phyloP scores from a whole-genome alignment of 2,329 filamentous ascomycete species.

The Aspergillus awamori region DNA sequence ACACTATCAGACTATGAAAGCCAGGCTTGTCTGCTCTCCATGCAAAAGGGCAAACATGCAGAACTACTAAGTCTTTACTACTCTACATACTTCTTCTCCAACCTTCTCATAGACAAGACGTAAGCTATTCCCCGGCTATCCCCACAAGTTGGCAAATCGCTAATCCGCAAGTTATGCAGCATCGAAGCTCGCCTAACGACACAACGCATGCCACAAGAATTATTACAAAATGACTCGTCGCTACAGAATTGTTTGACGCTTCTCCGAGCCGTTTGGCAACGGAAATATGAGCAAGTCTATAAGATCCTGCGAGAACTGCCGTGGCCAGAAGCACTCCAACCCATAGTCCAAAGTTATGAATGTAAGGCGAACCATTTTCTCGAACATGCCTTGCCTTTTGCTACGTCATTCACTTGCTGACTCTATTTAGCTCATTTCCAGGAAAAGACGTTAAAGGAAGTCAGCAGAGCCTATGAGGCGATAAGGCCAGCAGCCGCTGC shows the following conservation, averaged over 20 bases:
- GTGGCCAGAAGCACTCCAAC: slow-evolving; percentile 39
- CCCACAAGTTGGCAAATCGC: background rate
- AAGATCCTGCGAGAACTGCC: slow-evolving; percentile 34
- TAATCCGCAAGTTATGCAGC: slow-evolving; percentile 26
- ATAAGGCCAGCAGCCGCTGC: slow-evolving; percentile 42
- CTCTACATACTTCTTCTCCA: slow-evolving; percentile 43
- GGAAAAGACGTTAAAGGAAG: slow-evolving; percentile 41
- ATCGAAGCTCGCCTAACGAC: slow-evolving; percentile 45
- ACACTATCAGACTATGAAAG: slow-evolving; percentile 40
- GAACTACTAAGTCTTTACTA: slow-evolving; percentile 43
- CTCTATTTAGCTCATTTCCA: slow-evolving; percentile 38
- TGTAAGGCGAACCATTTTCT: slow-evolving; percentile 28
- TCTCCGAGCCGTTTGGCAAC: slow-evolving; percentile 44
- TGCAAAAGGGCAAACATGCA: slow-evolving; percentile 24
- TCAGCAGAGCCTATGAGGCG: slow-evolving; percentile 45
- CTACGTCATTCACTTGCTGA: background rate
- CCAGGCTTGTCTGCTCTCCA: slow-evolving; percentile 36
- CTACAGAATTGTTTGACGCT: slow-evolving; percentile 41
- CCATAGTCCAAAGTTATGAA: slow-evolving; percentile 39
- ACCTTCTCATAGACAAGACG: slow-evolving; percentile 45
- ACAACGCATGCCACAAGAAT: slow-evolving; percentile 36
- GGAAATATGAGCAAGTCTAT: slow-evolving; percentile 41
- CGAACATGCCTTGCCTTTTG: background rate
- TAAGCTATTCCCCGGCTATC: slow-evolving; percentile 25
- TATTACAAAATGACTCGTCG: slow-evolving; percentile 34